Evolutionary conservation across 306 rosid genomes (phyloP).

Genomic region (Ochetophila trinervis): DNA sequence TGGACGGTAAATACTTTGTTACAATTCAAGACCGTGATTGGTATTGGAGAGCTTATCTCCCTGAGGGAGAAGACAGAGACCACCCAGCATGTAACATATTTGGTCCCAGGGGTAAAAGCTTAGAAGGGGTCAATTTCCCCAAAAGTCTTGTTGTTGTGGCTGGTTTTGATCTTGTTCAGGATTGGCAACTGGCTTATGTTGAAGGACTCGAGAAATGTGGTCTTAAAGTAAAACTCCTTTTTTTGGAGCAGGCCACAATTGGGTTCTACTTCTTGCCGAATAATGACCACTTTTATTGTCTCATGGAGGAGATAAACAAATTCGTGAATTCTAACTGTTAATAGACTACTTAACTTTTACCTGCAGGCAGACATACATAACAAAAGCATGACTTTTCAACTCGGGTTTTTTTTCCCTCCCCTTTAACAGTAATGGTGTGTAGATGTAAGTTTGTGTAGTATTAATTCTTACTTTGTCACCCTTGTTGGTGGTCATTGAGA

Average conservation of each 20-base stretch:
- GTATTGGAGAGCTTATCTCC: slow-evolving; percentile 93
- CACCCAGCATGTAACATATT: slow-evolving; percentile 79
- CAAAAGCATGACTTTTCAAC: slow-evolving; percentile 57
- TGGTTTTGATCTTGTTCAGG: slow-evolving; percentile 86
- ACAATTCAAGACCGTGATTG: slow-evolving; percentile 79
- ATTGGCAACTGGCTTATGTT: slow-evolving; percentile 81
- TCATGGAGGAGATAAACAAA: slow-evolving; percentile 67
- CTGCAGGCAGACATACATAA: slow-evolving; percentile 53
- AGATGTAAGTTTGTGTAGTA: slow-evolving; percentile 53
- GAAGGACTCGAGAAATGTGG: slow-evolving; percentile 57
- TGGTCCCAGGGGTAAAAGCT: slow-evolving; percentile 60
- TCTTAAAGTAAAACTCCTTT: slow-evolving; percentile 62
- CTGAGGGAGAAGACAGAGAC: slow-evolving; percentile 81
- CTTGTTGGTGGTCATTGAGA: slow-evolving; percentile 43
- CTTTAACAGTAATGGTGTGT: slow-evolving; percentile 52
- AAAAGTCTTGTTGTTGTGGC: slow-evolving; percentile 85
- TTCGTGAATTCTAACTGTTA: slow-evolving; percentile 61
- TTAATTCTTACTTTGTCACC: slow-evolving; percentile 37
- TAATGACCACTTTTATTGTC: slow-evolving; percentile 64
- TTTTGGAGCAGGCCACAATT: slow-evolving; percentile 70
- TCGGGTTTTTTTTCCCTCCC: slow-evolving; percentile 28
- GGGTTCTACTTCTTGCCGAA: slow-evolving; percentile 97
- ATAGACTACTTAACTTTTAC: slow-evolving; percentile 55
- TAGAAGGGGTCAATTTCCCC: slow-evolving; percentile 58
- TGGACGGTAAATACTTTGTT: slow-evolving; percentile 86